These are phyloP conservation scores for Suaeda aralocaspica DNA, from an alignment of 148 eudicot species.

Conservation along the genomic window DNA sequence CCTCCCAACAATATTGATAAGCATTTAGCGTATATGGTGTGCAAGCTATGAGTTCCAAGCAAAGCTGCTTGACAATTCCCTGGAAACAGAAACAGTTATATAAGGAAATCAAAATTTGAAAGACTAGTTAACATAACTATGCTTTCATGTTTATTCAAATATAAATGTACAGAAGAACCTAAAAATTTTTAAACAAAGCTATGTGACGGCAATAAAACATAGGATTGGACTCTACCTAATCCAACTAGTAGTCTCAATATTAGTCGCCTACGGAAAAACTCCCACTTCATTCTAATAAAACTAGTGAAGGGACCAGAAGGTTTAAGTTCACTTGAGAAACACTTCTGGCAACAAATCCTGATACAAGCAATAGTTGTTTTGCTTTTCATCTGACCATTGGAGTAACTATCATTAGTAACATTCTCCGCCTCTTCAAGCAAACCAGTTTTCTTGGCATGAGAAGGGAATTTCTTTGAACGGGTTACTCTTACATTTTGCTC, in stretches of 20 bases:
- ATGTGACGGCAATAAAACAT: not conserved
- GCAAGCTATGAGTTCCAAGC: conserved; percentile 43
- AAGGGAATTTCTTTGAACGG: conserved; percentile 45
- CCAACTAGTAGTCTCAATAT: conserved; percentile 48
- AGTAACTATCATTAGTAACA: conserved; percentile 19
- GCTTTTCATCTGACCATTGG: conserved; percentile 21
- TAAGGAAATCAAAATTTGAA: not conserved
- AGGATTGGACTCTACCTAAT: conserved; percentile 47
- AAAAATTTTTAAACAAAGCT: not conserved
- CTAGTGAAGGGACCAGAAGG: conserved; percentile 33
- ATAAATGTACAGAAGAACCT: not conserved
- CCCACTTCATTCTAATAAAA: conserved; percentile 63
- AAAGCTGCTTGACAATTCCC: conserved; percentile 54
- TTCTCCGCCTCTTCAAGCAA: conserved; percentile 18
- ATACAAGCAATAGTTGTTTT: conserved; percentile 32
- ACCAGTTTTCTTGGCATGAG: conserved; percentile 29
- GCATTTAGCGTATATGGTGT: conserved; percentile 46
- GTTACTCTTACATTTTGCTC: conserved; percentile 45
- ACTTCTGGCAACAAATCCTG: conserved; percentile 57
- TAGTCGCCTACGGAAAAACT: conserved; percentile 60
- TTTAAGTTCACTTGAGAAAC: conserved; percentile 40
- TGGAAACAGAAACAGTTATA: conserved; percentile 20
- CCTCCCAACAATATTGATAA: conserved; percentile 49
- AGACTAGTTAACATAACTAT: not conserved
- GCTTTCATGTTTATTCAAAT: not conserved